Base-by-base conservation (phyloP, 2,329 filamentous ascomycete genomes). In the Claviceps lovelessii region DNA sequence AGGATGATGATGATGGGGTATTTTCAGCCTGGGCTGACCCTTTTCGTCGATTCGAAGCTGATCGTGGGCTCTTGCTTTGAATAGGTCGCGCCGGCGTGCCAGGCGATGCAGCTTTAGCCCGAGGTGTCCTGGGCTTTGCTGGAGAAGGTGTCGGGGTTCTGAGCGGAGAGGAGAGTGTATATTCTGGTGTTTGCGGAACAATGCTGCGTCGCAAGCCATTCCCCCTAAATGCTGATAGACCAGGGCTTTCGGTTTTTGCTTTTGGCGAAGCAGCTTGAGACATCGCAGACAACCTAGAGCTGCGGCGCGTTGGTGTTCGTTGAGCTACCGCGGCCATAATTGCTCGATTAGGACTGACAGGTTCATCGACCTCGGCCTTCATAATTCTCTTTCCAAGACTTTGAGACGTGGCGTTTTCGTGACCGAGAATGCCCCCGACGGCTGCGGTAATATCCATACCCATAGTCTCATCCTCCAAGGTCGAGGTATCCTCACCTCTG, bases 361-460 rank as follows among this genome's bases (percentile, higher is more conserved):
- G 70, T 58, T 71, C 66, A 58, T 79, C 72, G 15, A 70, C 74
- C 61, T 84, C 81, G 59, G 77, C 68, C 60, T 83, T 79, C 78
- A 83, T 80, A 13, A 79, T 64, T 49, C 73, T 73, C 63, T 79
- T 83, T 9, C 75, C 79, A 41, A 68, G 63, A 59, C 70, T 58
- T 41, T 63, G 62, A 9, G 62, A 61, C n/a, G 56, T 59, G 10
- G 59, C 58, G 67, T 72, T 56, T n/a, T 54, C 60, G 39, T 61
- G 64, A 29, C 57, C 65, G 64, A 86, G 70, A 52, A 88, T 86
- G 9, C 75, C 74, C 10, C 84, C 84, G 49, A 86, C 72, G 6
- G 77, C 79, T 49, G 74, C 74, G 2, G 84, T 86, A 64, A 86
- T 80, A 49, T 86, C 83, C 83, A 87, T 86, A 0, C 76, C 80